Base-by-base conservation (phyloP, 441 rosid species). In the Aleurites moluccanus region DNA sequence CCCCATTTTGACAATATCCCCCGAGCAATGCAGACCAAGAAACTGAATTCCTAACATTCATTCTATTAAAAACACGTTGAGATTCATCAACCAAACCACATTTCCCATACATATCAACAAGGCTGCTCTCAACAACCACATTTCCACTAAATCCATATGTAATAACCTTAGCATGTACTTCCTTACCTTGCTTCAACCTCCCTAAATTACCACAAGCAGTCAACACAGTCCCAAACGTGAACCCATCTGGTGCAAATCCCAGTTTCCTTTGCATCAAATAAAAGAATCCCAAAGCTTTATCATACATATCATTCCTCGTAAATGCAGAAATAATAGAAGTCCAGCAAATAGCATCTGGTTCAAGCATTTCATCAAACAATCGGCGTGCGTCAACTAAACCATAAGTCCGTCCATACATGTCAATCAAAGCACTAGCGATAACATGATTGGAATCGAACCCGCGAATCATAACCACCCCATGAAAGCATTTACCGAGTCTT, bases 91-190 rank as follows among this genome's bases (percentile, higher is more conserved):
- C 82, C 50, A 81, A 75, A 68, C 92, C 79, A 1, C 95, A 91
- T 89, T 94, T 94, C 56, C 94, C 98, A 76, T 92, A 94, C 97
- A 94, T 91, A 86, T 92, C 97, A 65, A 94, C 85, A 53, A 94
- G 92, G 73, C 94, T 89, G 77, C 95, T 94, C 80, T 86, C 90
- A 3, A 91, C 90, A 45, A 89, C 79, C 55, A 94, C 93, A 68
- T 88, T 83, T 68, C 89, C 85, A 35, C 80, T 70, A 57, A 86
- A 80, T 69, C 95, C 95, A 33, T 50, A 81, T 0, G 83, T 78
- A 35, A 91, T 64, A 49, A 86, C 81, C 86, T 76, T 87, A 35
- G 90, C 90, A 76, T 94, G 98, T 70, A 91, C 83, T 80, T 92
- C 87, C 80, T 83, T 90, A 28, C 98, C 97, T 78, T 87, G 95